Evolutionary conservation across 2,329 filamentous ascomycete species (phyloP).

Genomic region (Talaromyces rugulosus): DNA sequence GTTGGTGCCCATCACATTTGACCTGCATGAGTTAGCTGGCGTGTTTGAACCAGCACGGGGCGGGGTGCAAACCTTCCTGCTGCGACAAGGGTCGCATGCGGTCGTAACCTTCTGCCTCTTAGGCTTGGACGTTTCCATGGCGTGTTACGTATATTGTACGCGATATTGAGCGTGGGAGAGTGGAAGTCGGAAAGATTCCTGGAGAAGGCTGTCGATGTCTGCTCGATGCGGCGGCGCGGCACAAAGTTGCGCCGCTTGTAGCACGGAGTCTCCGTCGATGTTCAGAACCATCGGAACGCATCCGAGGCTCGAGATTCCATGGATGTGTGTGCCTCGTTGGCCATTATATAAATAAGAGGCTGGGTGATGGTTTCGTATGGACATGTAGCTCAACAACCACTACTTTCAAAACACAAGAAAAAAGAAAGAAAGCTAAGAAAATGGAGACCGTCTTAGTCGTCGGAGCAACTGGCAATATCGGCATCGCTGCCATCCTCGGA

Average conservation of each 20-base stretch:
- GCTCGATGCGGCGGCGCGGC: neutral
- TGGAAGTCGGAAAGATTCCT: neutral
- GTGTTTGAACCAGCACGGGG: neutral
- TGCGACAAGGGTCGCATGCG: slow-evolving; percentile 6
- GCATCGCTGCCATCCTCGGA: neutral
- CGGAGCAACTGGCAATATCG: neutral
- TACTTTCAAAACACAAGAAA: neutral
- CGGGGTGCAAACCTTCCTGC: neutral
- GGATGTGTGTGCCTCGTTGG: neutral
- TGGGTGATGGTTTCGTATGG: too few species aligned
- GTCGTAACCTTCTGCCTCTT: slow-evolving; percentile 2
- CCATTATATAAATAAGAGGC: neutral
- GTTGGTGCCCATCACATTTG: slow-evolving; percentile 2
- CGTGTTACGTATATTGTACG: neutral
- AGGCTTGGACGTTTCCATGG: neutral
- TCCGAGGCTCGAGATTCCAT: neutral
- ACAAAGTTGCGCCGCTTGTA: neutral
- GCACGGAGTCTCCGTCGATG: neutral
- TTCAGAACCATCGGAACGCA: neutral
- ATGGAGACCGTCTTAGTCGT: slow-evolving; percentile 3
- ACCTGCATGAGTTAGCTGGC: neutral
- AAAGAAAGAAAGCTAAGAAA: neutral
- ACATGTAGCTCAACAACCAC: too few species aligned
- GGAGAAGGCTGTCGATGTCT: neutral
- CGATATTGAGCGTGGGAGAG: too few species aligned